Evolutionary conservation across 352 stramenopile species (phyloP).

Genomic region (Lagenidium giganteum): DNA sequence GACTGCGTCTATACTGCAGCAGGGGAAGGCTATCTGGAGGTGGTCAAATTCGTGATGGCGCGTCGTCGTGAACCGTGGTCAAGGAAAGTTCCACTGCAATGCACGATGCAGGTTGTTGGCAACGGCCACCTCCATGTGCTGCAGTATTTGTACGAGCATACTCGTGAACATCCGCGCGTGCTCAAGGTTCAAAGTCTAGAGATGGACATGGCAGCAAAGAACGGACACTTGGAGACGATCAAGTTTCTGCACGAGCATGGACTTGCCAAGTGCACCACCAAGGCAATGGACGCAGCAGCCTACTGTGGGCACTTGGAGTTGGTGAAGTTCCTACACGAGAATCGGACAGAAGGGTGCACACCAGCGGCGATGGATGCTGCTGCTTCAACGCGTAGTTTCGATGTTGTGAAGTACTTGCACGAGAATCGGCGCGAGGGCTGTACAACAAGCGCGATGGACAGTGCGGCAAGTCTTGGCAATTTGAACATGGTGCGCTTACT

Average conservation of each 20-base stretch:
- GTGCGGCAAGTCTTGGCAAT: background rate
- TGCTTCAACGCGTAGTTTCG: background rate
- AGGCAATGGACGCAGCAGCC: conserved; percentile 10
- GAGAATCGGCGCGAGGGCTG: background rate
- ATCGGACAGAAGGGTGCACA: conserved; percentile 4
- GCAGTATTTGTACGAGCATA: conserved; percentile 29
- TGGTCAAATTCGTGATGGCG: conserved; percentile 4
- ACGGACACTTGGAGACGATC: background rate
- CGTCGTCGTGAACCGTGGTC: no score
- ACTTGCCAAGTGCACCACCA: background rate
- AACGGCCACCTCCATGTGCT: conserved; percentile 22
- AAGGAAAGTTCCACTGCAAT: no score
- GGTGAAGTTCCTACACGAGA: conserved; percentile 8
- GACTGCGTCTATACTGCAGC: background rate
- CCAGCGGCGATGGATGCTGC: conserved; percentile 1
- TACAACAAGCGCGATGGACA: background rate
- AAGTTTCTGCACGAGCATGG: background rate
- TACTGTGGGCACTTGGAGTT: conserved; percentile 10
- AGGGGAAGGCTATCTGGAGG: conserved; percentile 4
- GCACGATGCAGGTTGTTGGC: no score
- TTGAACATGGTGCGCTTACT: no score
- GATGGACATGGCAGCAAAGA: conserved; percentile 9
- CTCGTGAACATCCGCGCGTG: no score
- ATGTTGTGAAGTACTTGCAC: conserved; percentile 1
- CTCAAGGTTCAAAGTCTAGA: no score